Evolutionary conservation across 176 grass and related monocot genomes (phyloP), one percentile per base, ranked within the genome.

Genomic region (Oryza rufipogon): DNA sequence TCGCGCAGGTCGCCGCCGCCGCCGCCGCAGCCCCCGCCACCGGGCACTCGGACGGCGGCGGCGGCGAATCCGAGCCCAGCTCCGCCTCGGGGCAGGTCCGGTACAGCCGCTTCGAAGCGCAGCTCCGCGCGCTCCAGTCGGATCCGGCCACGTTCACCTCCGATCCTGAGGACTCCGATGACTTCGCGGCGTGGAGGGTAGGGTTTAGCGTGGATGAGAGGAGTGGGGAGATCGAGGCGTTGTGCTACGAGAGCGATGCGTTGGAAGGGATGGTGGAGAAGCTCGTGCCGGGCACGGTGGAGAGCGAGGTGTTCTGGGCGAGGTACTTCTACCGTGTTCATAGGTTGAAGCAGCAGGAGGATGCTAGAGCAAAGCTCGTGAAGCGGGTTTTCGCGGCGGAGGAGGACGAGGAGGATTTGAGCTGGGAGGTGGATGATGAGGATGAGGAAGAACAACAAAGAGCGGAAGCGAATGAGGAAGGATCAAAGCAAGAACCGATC

Each of bases 351-450:
- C 96, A 94, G 74, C 89, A 90, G 48, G 93, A 99, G 81, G 93
- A 96, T 13, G 89, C 93, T 6, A 89, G 96, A 75, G 85, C 86
- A 3, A 88, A 92, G 78, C 96, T 99, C 14, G 96, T 99, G 65
- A 95, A 92, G 74, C 85, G 93, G 19, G 93, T 88, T 19, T 92
- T 94, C 16, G 83, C 87, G 0, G 83, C 87, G 2, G 83, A 70
- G 71, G 96, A 94, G 52, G 91, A 91, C 25, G 95, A 98, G 16
- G 96, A 98, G 83, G 96, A 96, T 68, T 74, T 95, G 80, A 95
- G 89, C 75, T 93, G 96, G 93, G 93, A 93, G 15, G 86, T 93
- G 61, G 89, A 86, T 48, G 89, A 95, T 11, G 91, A 90, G 28
- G 73, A 83, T 0, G 77, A 92, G 19, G 90, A 87, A 26, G 80